Base-by-base conservation (phyloP, 2,329 filamentous ascomycete species). In the Paecilomyces fulvus region DNA sequence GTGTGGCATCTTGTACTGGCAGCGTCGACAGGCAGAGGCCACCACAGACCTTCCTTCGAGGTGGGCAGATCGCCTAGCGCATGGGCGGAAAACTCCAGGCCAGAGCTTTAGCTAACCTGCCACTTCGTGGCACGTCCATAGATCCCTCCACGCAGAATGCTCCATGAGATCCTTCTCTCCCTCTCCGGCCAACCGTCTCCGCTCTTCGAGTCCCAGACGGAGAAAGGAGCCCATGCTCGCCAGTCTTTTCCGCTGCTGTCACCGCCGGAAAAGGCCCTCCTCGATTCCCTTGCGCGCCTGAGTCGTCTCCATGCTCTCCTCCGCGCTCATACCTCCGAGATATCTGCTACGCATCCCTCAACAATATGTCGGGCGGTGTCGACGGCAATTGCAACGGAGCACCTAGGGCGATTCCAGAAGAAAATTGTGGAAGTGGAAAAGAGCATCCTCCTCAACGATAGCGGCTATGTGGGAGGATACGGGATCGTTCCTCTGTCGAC, bases 151-250 rank as follows among this genome's bases (percentile, higher is more conserved):
- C 55, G 58, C 70, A 75, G 66, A 64, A 99, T 99, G 94, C 89
- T 99, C 73, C 94, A 97, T 83, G 94, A 99, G 80, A 90, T 99
- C 77, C 85, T 97, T 74, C 87, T 99, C 74, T 92, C 92, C 73
- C 86, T 97, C 74, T 95, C 92, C 67, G 92, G 94, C 64, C 90
- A 97, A 76, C 88, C 89, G 61, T 96, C 92, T 62, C 88, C 91
- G 63, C 83, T 97, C 69, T 88, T 96, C 77, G 82, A 83, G 71
- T 61, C 74, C 64, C 67, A 74, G 65, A 73, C 78, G 64, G 66
- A 77, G 76, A 61, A 70, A 76, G 67, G 73, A 66, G 71, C 77
- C 65, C 70, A 80, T 68, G 72, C 87, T 73, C 70, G 72, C 58
- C 63, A 75, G 61, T 70, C 76, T 59, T 75, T 78, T 58, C 71